These are phyloP conservation scores for Moesziomyces parantarcticus DNA, from an alignment of 1,284 basidiomycete genomes.

Conservation along the genomic window DNA sequence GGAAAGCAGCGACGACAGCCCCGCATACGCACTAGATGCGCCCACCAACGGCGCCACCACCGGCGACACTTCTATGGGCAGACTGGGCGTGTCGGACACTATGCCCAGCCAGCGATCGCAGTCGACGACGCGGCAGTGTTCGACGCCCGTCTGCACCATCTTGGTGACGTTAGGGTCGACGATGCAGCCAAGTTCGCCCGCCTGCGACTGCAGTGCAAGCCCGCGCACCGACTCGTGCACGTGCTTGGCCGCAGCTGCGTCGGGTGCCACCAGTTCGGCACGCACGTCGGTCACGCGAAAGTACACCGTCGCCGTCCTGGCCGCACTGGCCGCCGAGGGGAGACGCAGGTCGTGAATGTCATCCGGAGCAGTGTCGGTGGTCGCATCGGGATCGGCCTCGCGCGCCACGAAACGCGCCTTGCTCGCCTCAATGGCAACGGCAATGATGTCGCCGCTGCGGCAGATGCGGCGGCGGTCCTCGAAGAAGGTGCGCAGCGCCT, in stretches of 20 bases:
- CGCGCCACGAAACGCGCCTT: conserved; percentile 63
- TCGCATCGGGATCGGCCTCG: conserved; percentile 41
- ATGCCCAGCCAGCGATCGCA: conserved; percentile 73
- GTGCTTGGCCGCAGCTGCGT: conserved; percentile 61
- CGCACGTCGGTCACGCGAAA: conserved; percentile 85
- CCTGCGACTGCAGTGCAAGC: conserved; percentile 47
- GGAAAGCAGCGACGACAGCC: conserved; percentile 47
- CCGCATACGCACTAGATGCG: conserved; percentile 40
- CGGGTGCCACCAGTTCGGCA: conserved; percentile 72
- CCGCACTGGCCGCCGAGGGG: conserved; percentile 18
- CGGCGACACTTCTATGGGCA: conserved; percentile 21
- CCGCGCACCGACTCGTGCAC: conserved; percentile 21
- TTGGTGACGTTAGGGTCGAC: conserved; percentile 72
- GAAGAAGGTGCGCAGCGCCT: conserved; percentile 79
- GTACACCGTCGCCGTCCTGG: conserved; percentile 72
- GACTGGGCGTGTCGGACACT: conserved; percentile 64
- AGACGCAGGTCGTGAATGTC: conserved; percentile 50
- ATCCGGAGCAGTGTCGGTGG: conserved; percentile 66
- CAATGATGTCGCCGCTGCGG: conserved; percentile 83
- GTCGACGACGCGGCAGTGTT: conserved; percentile 77
- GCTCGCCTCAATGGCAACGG: conserved; percentile 75
- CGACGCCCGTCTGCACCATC: conserved; percentile 82
- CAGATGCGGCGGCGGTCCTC: conserved; percentile 74
- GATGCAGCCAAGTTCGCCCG: conserved; percentile 85
- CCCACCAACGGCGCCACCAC: conserved; percentile 37